Evolutionary conservation across 169 alveolate species (phyloP).

Genomic region (Cryptosporidium ubiquitum): DNA sequence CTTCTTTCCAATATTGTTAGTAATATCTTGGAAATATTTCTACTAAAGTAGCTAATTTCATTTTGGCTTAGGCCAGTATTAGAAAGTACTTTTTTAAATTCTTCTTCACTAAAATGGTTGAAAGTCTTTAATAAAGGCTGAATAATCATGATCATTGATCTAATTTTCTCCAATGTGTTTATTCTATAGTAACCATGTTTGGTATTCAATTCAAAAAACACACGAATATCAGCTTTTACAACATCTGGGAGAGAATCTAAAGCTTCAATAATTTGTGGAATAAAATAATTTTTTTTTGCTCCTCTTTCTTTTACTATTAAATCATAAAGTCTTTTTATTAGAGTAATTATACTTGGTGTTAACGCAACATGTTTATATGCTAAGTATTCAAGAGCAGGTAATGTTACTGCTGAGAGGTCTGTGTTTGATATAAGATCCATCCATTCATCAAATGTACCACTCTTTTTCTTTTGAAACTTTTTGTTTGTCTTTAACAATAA

Average conservation of each 20-base stretch:
- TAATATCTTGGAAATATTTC: slow-evolving; percentile 23
- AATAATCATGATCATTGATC: slow-evolving; percentile 36
- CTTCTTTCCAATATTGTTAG: slow-evolving; percentile 18
- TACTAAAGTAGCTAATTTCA: slow-evolving; percentile 20
- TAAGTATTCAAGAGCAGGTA: neutral
- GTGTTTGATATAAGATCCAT: slow-evolving; percentile 22
- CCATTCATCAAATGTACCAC: slow-evolving; percentile 9
- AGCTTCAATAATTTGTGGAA: slow-evolving; percentile 1
- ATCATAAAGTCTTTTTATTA: neutral
- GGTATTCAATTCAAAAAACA: slow-evolving; percentile 14
- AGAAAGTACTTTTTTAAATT: neutral
- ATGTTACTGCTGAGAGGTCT: slow-evolving; percentile 9
- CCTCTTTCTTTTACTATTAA: slow-evolving; percentile 13
- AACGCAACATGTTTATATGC: slow-evolving; percentile 52
- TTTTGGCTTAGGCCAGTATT: slow-evolving; percentile 6
- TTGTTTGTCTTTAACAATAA: neutral
- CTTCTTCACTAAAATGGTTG: slow-evolving; percentile 23
- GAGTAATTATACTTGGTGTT: slow-evolving; percentile 19
- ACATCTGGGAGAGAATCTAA: slow-evolving; percentile 32
- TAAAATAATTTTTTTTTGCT: neutral
- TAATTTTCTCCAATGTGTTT: slow-evolving; percentile 31
- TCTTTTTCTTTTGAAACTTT: neutral
- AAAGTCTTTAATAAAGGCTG: slow-evolving; percentile 10
- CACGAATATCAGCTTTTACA: slow-evolving; percentile 33
- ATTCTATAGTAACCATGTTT: slow-evolving; percentile 5